These are phyloP conservation scores for Taiozyma sp. DNA, from an alignment of 1,139 yeast species.

Conservation along the genomic window DNA sequence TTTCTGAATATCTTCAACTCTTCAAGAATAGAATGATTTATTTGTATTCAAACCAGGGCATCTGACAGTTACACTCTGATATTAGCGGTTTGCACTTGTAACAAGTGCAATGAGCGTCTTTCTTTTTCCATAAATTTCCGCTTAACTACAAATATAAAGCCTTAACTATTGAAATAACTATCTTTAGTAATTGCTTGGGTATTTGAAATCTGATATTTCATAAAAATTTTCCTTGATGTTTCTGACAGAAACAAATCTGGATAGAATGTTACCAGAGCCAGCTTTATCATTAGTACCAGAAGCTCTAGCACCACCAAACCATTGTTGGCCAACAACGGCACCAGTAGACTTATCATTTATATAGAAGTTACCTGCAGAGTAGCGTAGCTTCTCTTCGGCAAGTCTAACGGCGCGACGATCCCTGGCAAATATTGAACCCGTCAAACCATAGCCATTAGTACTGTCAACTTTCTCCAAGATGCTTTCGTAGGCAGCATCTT, in stretches of 20 bases:
- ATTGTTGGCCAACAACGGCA: slow-evolving; percentile 96
- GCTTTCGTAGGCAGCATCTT: slow-evolving; percentile 50
- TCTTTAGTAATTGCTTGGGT: slow-evolving; percentile 53
- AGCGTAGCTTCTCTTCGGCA: slow-evolving; percentile 75
- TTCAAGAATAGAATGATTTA: no score
- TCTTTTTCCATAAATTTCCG: no score
- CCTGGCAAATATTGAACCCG: slow-evolving; percentile 86
- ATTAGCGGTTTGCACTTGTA: no score
- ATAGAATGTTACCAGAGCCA: slow-evolving; percentile 79
- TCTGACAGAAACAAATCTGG: slow-evolving; percentile 82
- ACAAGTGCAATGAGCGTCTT: no score
- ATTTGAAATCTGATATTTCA: slow-evolving; percentile 69
- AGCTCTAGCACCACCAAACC: slow-evolving; percentile 97
- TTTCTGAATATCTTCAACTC: no score
- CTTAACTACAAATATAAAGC: background rate
- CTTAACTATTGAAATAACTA: background rate
- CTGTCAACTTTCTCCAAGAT: slow-evolving; percentile 62
- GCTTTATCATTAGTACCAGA: slow-evolving; percentile 98
- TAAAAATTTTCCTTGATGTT: slow-evolving; percentile 87
- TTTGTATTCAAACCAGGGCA: no score
- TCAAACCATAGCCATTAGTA: slow-evolving; percentile 75
- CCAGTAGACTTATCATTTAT: slow-evolving; percentile 96
- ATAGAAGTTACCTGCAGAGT: slow-evolving; percentile 96
- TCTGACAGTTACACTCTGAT: no score
- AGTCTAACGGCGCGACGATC: slow-evolving; percentile 68